Percentiles rank a stretch among this genome's conserved stretches.
These are phyloP conservation scores for Rosa hybrid DNA, from an alignment of 331 rosid genomes.

Conservation along the genomic window DNA sequence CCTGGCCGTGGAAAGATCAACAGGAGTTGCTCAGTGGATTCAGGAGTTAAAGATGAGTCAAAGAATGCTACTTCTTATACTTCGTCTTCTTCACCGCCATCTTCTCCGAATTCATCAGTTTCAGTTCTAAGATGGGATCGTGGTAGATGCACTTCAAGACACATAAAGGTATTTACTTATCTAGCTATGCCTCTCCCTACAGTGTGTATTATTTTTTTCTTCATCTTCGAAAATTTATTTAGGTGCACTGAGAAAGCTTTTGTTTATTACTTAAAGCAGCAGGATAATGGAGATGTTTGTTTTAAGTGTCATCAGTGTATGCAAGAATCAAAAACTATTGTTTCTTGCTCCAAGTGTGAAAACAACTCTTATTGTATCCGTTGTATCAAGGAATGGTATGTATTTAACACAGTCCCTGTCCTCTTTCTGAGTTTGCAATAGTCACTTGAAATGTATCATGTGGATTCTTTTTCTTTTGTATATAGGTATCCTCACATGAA, in stretches of 20 bases:
- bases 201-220: not conserved
- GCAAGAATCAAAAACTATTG: conserved; percentile 40
- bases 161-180: conserved; percentile 21
- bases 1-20: conserved; percentile 9
- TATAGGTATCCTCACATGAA: conserved; percentile 66
- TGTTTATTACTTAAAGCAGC: conserved; percentile 32
- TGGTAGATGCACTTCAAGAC: conserved; percentile 3
- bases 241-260: not conserved
- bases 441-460: not conserved
- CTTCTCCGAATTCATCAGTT: conserved; percentile 22
- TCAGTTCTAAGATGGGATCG: not conserved
- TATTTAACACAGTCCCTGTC: not conserved
- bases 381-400: conserved; percentile 67
- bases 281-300: conserved; percentile 35
- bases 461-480: conserved; percentile 14
- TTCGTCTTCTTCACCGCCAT: conserved; percentile 23
- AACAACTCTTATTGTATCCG: conserved; percentile 56
- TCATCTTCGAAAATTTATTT: not conserved
- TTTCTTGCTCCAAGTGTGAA: conserved; percentile 60
- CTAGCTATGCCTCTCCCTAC: conserved; percentile 6
- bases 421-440: not conserved
- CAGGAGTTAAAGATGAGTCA: conserved; percentile 5
- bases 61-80: conserved; percentile 9
- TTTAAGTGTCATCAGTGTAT: conserved; percentile 73
- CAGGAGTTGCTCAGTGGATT: conserved; percentile 21